These are phyloP conservation scores for Huntiella moniliformis DNA, from an alignment of 2,329 filamentous ascomycete genomes.

Conservation along the genomic window DNA sequence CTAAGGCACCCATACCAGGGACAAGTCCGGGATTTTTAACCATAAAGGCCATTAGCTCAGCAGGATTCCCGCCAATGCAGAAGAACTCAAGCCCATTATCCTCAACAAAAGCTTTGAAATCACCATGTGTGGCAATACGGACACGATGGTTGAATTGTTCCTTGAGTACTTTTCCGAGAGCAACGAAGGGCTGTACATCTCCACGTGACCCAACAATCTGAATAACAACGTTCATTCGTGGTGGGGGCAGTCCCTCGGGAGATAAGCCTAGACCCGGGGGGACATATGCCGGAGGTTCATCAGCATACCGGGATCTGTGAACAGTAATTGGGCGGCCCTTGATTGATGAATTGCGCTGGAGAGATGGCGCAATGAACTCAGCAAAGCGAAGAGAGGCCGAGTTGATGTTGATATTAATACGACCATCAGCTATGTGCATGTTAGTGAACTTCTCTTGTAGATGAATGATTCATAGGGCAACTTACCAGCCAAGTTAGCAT, in stretches of 20 bases:
- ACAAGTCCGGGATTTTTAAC: conserved; percentile 75
- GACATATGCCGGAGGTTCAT: conserved; percentile 34
- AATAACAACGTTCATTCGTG: conserved; percentile 49
- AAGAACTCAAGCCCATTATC: conserved; percentile 60
- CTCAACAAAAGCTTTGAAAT: conserved; percentile 49
- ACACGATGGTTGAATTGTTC: conserved; percentile 51
- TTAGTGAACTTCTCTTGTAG: neutral
- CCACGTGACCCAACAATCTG: conserved; percentile 59
- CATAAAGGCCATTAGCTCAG: conserved; percentile 74
- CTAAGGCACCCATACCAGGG: conserved; percentile 60
- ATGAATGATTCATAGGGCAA: neutral
- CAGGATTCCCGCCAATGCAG: conserved; percentile 55
- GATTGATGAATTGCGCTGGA: conserved; percentile 12
- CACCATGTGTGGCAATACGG: conserved; percentile 52
- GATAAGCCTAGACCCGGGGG: conserved; percentile 52
- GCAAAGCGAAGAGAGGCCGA: conserved; percentile 31
- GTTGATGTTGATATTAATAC: conserved; percentile 63
- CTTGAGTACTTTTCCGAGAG: conserved; percentile 45
- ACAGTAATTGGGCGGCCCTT: conserved; percentile 1
- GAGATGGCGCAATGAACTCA: conserved; percentile 18
- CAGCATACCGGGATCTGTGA: conserved; percentile 6
- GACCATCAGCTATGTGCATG: conserved; percentile 41
- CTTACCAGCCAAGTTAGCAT: conserved; percentile 37
- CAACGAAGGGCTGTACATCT: conserved; percentile 60
- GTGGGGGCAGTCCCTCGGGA: conserved; percentile 36